Conservation (phyloP, 352 stramenopile genomes). For the Blastocystis sp. region DNA sequence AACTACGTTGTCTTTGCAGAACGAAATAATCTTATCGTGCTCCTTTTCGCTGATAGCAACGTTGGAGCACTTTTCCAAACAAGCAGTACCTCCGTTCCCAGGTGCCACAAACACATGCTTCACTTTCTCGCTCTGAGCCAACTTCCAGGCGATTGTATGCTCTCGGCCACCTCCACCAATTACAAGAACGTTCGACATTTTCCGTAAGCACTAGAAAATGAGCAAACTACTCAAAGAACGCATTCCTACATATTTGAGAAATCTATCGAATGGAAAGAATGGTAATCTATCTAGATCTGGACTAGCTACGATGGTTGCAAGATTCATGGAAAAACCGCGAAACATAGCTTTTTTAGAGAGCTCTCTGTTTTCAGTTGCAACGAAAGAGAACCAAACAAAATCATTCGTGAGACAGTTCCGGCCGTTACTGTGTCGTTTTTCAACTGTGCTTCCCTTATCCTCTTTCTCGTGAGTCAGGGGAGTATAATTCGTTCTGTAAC, state of each 20-base stretch:
- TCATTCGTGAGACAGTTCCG: too few species aligned
- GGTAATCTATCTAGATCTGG: neutral
- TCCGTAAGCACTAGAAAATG: constrained; percentile 32
- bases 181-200: constrained; percentile 74
- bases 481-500: too few species aligned
- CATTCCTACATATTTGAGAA: neutral
- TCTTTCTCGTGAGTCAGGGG: too few species aligned
- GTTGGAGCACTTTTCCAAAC: constrained; percentile 63
- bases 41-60: constrained; percentile 63
- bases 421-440: too few species aligned
- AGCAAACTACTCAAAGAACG: neutral
- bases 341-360: neutral
- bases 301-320: neutral
- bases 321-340: neutral
- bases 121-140: constrained; percentile 72
- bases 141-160: constrained; percentile 86
- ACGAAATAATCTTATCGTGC: constrained; percentile 69
- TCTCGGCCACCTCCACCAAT: constrained; percentile 84
- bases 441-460: too few species aligned
- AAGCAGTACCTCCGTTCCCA: constrained; percentile 72
- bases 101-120: constrained; percentile 73
- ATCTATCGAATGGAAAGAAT: neutral
- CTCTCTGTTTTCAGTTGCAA: neutral
- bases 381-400: neutral
- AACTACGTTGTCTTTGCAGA: constrained; percentile 68